Evolutionary conservation across 768 basidiomycete species (phyloP).

Genomic region (Pholiota conissans): DNA sequence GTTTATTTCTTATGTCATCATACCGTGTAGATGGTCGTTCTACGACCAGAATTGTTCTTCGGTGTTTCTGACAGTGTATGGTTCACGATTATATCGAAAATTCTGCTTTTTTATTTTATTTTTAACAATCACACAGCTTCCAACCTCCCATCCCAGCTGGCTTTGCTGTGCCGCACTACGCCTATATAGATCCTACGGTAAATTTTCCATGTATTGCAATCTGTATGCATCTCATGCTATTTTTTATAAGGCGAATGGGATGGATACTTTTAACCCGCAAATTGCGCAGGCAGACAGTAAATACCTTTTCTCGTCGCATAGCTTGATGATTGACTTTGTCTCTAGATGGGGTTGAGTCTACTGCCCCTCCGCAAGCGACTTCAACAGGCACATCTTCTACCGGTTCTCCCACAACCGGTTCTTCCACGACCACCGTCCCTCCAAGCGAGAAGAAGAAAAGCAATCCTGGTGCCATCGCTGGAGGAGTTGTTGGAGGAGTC

Average conservation of each 20-base stretch:
- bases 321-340: background rate
- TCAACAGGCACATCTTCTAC: background rate
- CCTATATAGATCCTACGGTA: slow-evolving; percentile 10
- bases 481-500: slow-evolving; percentile 26
- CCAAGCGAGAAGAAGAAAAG: slow-evolving; percentile 8
- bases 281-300: background rate
- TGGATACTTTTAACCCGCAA: slow-evolving; percentile 2
- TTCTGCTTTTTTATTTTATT: background rate
- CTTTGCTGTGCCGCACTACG: slow-evolving; percentile 8
- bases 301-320: background rate
- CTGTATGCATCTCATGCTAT: background rate
- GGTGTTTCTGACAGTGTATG: slow-evolving; percentile 2
- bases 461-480: slow-evolving; percentile 24
- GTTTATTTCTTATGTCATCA: background rate
- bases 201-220: background rate
- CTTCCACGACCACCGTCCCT: background rate
- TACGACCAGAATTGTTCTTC: slow-evolving; percentile 1
- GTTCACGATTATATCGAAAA: background rate
- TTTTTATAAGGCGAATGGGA: background rate
- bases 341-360: slow-evolving; percentile 1
- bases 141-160: slow-evolving; percentile 6
- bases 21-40: background rate
- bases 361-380: background rate
- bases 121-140: slow-evolving; percentile 2
- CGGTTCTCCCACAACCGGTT: background rate